Conservation (phyloP, 2,329 filamentous ascomycete species). For the Penicillium sp. region DNA sequence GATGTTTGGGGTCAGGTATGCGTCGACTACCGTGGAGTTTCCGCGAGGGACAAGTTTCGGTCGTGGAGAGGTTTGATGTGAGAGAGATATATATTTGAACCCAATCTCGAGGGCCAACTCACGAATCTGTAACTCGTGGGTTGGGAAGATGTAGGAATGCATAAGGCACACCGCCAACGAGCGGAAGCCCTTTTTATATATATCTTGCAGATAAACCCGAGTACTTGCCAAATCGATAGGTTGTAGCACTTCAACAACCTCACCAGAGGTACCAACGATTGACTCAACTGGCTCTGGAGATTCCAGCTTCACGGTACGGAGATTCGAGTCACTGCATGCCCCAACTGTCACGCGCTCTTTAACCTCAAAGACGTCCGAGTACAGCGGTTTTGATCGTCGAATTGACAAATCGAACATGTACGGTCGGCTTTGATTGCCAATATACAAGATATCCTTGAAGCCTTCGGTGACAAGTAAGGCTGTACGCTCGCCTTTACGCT, state of each 20-base stretch:
- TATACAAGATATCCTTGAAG: constrained; percentile 78
- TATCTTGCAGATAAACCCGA: constrained; percentile 59
- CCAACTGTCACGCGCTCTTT: constrained; percentile 49
- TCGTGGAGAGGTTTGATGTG: constrained; percentile 77
- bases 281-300: not conserved
- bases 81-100: constrained; percentile 68
- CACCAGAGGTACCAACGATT: constrained; percentile 43
- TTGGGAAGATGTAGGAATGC: constrained; percentile 83
- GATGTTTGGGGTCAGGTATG: constrained; percentile 74
- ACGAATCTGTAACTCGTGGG: constrained; percentile 74
- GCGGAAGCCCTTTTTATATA: constrained; percentile 66
- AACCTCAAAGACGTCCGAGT: constrained; percentile 27
- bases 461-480: constrained; percentile 63
- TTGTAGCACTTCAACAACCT: constrained; percentile 77
- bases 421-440: constrained; percentile 82
- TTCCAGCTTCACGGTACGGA: constrained; percentile 13
- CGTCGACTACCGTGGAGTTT: constrained; percentile 72
- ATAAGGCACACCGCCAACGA: constrained; percentile 83
- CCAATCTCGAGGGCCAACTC: constrained; percentile 73
- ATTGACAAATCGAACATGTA: constrained; percentile 86
- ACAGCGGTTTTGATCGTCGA: constrained; percentile 64
- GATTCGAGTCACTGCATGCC: constrained; percentile 21
- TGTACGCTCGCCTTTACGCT: constrained; percentile 23
- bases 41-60: constrained; percentile 73
- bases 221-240: constrained; percentile 59